Base-by-base conservation (phyloP, 2,329 filamentous ascomycete species). In the Lecanicillium sp. region DNA sequence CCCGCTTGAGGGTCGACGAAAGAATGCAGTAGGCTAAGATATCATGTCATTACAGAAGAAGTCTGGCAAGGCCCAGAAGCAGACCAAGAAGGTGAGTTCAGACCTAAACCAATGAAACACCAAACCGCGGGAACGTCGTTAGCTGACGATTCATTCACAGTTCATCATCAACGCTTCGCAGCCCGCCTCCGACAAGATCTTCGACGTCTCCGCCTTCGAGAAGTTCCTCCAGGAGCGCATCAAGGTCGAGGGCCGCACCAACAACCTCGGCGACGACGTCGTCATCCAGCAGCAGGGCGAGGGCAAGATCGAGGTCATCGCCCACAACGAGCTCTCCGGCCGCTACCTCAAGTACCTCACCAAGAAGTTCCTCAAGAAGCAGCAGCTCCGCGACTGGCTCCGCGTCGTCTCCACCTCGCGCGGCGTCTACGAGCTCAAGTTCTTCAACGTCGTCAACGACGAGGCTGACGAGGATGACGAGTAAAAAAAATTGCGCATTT, bases 321-420 rank as follows among this genome's bases (percentile, higher is more conserved):
- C 91, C 62, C 90, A 97, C 83, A 95, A 90, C 71, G 89, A 95
- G 68, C 94, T 98, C 76, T 96, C 90, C 58, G 93, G 93, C 67
- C 87, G 93, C 70, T 98, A 98, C 83, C 81, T 98, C 74, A 98
- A 98, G 87, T 98, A 98, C 84, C 79, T 98, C 72, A 98, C 93
- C 73, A 98, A 98, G 89, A 98, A 98, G 84, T 98, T 95, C 86
- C 86, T 98, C 75, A 98, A 98, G 90, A 98, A 98, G 88, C 89
- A 96, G 82, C 91, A 97, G 84, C 88, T 98, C 71, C 89, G 93
- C 78, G 93, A 98, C 82, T 98, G 93, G 93, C 87, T 98, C 69
- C 90, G 93, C 67, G 91, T 98, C 64, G 93, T 98, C 68, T 94
- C 90, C 63, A 97, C 91, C 71, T 90, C 87, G 72, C 91, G 91